Evolutionary conservation across 768 basidiomycete species (phyloP), one percentile per base, ranked within the genome.

Genomic region (Chalciporus sphaerocephalus): DNA sequence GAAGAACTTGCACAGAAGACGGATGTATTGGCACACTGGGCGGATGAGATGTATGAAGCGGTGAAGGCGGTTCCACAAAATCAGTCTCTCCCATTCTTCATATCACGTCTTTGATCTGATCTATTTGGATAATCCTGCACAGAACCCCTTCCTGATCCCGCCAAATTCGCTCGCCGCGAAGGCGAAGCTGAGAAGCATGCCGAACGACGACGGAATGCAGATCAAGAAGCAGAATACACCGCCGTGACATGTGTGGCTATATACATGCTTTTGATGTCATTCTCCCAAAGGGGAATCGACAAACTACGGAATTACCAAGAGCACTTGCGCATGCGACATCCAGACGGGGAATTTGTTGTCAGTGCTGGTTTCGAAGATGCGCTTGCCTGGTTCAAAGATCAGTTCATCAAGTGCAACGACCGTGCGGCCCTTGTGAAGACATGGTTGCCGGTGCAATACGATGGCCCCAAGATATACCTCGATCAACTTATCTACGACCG

Each of bases 1-100:
- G 95, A 98, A 60, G 88, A 94, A 52, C 71, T 94, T 3, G 95
- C 94, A 25, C 91, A 96, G 74, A 99, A 98, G 76, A 95, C 95
- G 25, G 84, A 89, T 49, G 92, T 94, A 42, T 69, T 98, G 47
- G 87, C 88, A 46, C 85, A 88, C 50, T 95, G 93, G 81, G 96
- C 89, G 17, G 95, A 98, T 53, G 87, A 92, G 73, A 85, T 96
- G 79, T 88, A 90, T 56, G 88, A 90, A 56, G 83, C 81, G 58
- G 87, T 92, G 21, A 91, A 91, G 63, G 85, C 82, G 13, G 73
- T 88, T 27, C 87, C 90, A 17, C 83, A 89, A 65, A 90, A 87
- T 91, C 55, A 32, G 87, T 75, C 17, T 40, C 3, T 38, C 36
- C 33, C 25, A 4, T 30, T 13, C 3, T 37, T 38, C 32, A 15